Evolutionary conservation across 139 green algal species (phyloP).

Genomic region (Astrephomene gubernaculifera): DNA sequence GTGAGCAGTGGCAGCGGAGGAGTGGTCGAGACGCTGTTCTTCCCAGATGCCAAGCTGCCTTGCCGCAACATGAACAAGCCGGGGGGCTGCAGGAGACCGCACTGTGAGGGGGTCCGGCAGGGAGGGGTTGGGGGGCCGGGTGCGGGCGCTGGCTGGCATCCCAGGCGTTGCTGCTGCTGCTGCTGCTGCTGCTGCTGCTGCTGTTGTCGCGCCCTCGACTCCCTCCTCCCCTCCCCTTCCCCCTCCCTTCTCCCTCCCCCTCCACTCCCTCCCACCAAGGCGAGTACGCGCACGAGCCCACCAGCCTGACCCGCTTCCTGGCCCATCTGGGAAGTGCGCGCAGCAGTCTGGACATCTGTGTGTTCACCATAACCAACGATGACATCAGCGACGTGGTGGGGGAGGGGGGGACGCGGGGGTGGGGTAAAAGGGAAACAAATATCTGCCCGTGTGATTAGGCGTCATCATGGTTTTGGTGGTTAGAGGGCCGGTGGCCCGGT

Average conservation of each 20-base stretch:
- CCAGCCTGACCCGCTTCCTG: slow-evolving; percentile 56
- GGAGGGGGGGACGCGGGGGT: neutral
- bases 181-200: neutral
- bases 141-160: too few species aligned
- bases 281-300: slow-evolving; percentile 55
- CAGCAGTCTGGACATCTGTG: slow-evolving; percentile 61
- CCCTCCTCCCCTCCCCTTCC: neutral
- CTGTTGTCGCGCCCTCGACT: neutral
- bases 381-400: slow-evolving; percentile 65
- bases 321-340: slow-evolving; percentile 48
- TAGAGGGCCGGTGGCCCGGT: too few species aligned
- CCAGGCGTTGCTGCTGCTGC: too few species aligned
- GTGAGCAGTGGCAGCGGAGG: too few species aligned
- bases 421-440: too few species aligned
- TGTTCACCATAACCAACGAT: slow-evolving; percentile 78
- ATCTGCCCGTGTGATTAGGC: too few species aligned
- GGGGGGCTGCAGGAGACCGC: neutral
- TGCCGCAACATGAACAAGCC: slow-evolving; percentile 45
- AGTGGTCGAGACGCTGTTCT: slow-evolving; percentile 56
- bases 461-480: too few species aligned
- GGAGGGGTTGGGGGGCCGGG: neutral
- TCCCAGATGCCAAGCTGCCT: slow-evolving; percentile 58
- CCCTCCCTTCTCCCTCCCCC: neutral
- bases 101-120: neutral
- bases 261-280: neutral